Evolutionary conservation across 108 stramenopile species (phyloP).

Genomic region (Nitzschia sp.): DNA sequence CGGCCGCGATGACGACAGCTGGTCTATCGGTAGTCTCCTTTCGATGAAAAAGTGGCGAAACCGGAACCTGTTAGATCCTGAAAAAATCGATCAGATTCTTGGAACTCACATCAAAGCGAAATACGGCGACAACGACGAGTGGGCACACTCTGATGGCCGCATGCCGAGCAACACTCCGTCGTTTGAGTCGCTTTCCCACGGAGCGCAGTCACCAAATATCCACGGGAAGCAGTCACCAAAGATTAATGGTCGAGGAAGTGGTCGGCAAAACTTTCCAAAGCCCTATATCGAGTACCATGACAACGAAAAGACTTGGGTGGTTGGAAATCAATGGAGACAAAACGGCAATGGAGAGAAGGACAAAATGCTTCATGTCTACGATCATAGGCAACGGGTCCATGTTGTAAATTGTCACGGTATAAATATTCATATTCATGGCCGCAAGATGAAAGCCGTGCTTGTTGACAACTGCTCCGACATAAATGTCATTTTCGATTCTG

Average conservation of each 20-base stretch:
- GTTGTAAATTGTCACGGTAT: conserved; percentile 63
- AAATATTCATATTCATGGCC: conserved; percentile 76
- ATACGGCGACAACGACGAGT: conserved; percentile 2
- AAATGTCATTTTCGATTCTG: conserved; percentile 79
- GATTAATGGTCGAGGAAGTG: neutral
- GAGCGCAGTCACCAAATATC: neutral
- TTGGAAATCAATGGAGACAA: conserved; percentile 14
- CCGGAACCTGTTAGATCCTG: conserved; percentile 5
- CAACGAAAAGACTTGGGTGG: conserved; percentile 5
- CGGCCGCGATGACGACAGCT: conserved; percentile 16
- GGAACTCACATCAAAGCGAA: neutral
- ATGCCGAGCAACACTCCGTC: neutral
- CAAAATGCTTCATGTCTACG: conserved; percentile 24
- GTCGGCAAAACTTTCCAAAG: neutral
- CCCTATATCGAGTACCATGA: conserved; percentile 19
- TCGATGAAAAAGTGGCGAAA: conserved; percentile 17
- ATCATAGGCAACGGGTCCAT: conserved; percentile 16
- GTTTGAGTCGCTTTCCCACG: neutral
- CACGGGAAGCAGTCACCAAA: neutral
- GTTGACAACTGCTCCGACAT: conserved; percentile 76
- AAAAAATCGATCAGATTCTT: conserved; percentile 11
- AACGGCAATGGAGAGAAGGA: conserved; percentile 9
- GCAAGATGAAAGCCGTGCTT: conserved; percentile 81
- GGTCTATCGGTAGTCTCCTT: conserved; percentile 19
- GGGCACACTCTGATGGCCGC: neutral